phyloP scores from a whole-genome alignment of 108 stramenopile species.

The Epithemia pelagica region DNA sequence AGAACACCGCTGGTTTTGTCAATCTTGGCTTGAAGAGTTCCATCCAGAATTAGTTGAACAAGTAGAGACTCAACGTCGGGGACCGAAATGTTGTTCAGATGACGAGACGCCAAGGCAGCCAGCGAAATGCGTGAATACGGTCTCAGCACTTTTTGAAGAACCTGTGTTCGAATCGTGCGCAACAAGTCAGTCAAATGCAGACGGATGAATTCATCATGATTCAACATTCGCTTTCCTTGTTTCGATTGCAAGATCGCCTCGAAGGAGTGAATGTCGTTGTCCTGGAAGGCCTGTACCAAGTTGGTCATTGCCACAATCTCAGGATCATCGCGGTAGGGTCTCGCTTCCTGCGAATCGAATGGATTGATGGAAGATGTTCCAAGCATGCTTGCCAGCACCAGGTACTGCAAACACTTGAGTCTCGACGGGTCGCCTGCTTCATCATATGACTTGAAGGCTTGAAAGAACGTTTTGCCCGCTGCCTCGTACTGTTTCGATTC shows the following conservation, averaged over 20 bases:
- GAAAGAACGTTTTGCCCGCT: conserved; percentile 79
- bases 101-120: conserved; percentile 60
- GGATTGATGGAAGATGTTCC: conserved; percentile 88
- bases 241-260: conserved; percentile 77
- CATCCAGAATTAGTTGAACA: conserved; percentile 82
- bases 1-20: conserved; percentile 72
- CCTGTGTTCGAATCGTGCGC: conserved; percentile 88
- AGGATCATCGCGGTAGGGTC: conserved; percentile 88
- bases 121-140: conserved; percentile 86
- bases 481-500: conserved; percentile 65
- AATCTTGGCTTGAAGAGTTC: conserved; percentile 67
- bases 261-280: conserved; percentile 68
- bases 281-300: conserved; percentile 82
- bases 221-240: conserved; percentile 56
- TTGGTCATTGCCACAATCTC: conserved; percentile 94
- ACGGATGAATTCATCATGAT: conserved; percentile 89
- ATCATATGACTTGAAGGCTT: conserved; percentile 92
- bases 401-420: conserved; percentile 82
- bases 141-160: conserved; percentile 69
- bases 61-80: conserved; percentile 82
- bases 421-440: conserved; percentile 88
- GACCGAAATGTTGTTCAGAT: conserved; percentile 75
- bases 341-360: conserved; percentile 90
- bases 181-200: conserved; percentile 85
- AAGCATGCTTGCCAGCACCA: conserved; percentile 91